Percentiles rank a stretch among this genome's conserved stretches.
These are phyloP conservation scores for Citrullus mucosospermus DNA, from an alignment of 306 rosid genomes.

Conservation along the genomic window DNA sequence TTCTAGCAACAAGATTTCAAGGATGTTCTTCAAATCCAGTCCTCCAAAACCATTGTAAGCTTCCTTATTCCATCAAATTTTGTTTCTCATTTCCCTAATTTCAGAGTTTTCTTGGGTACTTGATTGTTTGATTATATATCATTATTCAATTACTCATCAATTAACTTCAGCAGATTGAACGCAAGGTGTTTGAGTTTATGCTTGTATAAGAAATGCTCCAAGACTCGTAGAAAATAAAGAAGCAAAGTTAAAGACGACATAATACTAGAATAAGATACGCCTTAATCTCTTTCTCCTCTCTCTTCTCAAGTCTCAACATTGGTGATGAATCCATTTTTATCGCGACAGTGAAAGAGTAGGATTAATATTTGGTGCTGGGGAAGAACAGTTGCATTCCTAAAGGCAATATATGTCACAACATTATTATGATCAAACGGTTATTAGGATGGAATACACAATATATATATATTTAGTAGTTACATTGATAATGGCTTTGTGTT, in stretches of 20 bases:
- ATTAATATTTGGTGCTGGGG: constrained; percentile 54
- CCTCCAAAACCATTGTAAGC: constrained; percentile 63
- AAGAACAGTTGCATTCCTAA: constrained; percentile 31
- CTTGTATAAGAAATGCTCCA: neutral
- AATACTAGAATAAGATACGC: too few relatives aligned
- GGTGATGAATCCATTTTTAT: constrained; percentile 34
- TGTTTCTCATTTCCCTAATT: neutral
- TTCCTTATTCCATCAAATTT: neutral
- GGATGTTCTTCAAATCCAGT: constrained; percentile 43
- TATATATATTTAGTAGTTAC: neutral
- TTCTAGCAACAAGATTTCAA: constrained; percentile 16
- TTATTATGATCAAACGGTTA: neutral
- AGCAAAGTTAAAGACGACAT: too few relatives aligned
- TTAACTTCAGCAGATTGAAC: constrained; percentile 17
- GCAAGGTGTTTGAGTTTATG: constrained; percentile 21
- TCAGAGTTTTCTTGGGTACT: neutral
- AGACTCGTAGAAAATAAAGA: neutral
- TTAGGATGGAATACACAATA: neutral
- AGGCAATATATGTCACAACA: neutral
- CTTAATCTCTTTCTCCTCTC: too few relatives aligned
- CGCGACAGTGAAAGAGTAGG: constrained; percentile 75
- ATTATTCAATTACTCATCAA: constrained; percentile 22
- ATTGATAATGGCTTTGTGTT: neutral
- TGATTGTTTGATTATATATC: neutral
- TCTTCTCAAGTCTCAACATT: too few relatives aligned